These are phyloP conservation scores for Neckera pumila DNA, from an alignment of 225 moss, liverwort and hornwort genomes.

Conservation along the genomic window DNA sequence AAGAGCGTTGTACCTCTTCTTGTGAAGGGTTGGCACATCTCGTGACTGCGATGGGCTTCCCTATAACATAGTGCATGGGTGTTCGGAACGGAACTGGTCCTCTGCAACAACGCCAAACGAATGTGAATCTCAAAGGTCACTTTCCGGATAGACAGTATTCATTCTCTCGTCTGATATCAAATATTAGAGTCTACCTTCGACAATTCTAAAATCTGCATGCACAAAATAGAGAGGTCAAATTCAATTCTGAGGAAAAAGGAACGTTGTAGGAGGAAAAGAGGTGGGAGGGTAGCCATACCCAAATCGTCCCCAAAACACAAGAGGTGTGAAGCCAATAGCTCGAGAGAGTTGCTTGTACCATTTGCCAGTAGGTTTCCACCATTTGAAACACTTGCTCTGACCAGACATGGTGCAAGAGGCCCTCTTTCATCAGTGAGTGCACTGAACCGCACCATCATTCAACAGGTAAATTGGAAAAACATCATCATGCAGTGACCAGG, in stretches of 20 bases:
- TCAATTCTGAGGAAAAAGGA: background rate
- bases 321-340: constrained; percentile 71
- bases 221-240: background rate
- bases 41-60: constrained; percentile 70
- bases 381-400: constrained; percentile 62
- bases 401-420: background rate
- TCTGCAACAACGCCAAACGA: constrained; percentile 24
- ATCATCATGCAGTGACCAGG: background rate
- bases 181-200: background rate
- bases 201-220: background rate
- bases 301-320: constrained; percentile 84
- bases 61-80: constrained; percentile 73
- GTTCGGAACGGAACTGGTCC: constrained; percentile 64
- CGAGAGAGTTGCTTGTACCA: constrained; percentile 69
- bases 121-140: background rate
- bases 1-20: constrained; percentile 37
- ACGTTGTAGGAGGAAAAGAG: background rate
- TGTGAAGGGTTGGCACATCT: constrained; percentile 49
- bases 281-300: constrained; percentile 30
- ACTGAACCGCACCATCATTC: background rate
- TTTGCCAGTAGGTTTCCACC: constrained; percentile 74
- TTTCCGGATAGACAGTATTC: background rate
- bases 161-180: background rate
- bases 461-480: background rate
- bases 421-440: background rate